Conservation (phyloP, 257 asterid genomes). For the Solanum corneliomulleri region DNA sequence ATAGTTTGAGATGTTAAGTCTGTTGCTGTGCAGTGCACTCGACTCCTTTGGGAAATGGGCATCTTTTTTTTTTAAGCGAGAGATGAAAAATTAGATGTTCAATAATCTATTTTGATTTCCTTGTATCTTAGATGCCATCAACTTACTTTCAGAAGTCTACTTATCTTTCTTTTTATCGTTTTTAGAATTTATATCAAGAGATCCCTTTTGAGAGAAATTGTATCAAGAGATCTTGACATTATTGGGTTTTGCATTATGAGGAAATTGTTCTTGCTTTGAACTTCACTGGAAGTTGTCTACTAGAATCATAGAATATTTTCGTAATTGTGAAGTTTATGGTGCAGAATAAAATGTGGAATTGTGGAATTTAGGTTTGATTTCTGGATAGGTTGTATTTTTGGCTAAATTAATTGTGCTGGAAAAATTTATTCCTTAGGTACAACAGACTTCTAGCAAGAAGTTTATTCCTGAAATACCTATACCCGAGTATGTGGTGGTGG, state of each 20-base stretch:
- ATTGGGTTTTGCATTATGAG: not conserved
- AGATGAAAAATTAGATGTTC: not conserved
- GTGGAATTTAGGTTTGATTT: not conserved
- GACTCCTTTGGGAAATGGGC: not conserved
- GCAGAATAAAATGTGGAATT: not conserved
- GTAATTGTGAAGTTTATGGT: not conserved
- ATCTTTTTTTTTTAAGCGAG: not conserved
- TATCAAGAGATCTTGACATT: not conserved
- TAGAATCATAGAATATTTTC: not conserved
- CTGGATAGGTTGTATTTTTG: not conserved
- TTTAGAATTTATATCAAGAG: not conserved
- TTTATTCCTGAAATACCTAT: slow-evolving; percentile 83
- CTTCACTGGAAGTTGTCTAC: not conserved
- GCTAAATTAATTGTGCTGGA: not conserved
- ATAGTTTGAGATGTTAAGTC: not conserved
- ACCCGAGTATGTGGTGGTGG: slow-evolving; percentile 85
- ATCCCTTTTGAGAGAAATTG: not conserved
- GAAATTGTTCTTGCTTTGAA: not conserved
- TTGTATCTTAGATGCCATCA: not conserved
- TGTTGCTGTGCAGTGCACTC: not conserved
- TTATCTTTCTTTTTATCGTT: not conserved
- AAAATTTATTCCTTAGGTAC: slow-evolving; percentile 33
- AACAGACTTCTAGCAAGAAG: slow-evolving; percentile 56
- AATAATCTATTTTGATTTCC: not conserved
- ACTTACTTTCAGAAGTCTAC: not conserved